Base-by-base conservation (phyloP, 306 rosid species). In the Lotus japonicus region DNA sequence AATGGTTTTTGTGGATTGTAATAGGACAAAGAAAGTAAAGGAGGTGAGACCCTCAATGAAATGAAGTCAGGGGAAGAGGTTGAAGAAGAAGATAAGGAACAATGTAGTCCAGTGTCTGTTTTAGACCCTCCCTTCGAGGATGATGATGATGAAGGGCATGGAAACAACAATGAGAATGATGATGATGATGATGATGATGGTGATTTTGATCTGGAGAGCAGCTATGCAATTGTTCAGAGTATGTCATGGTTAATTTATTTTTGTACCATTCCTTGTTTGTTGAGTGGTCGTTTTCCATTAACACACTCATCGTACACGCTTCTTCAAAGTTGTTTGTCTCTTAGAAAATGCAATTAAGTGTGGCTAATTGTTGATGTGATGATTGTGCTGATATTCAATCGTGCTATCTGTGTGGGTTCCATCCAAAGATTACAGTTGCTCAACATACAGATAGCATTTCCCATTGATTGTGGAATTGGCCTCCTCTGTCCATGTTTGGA, bases 31-130 rank as follows among this genome's bases (percentile, higher is more conserved):
- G 83, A 63, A 38, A 77, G 67, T 33, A 71, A 69, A 1, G 78
- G 52, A 64, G 60, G 6, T 9, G 87, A 77, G 78, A 69, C 74
- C 19, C 35, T 71, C 21, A 53, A 82, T 38, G 79, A 82, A 62
- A 68, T 79, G 19, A 66, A 73, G 46, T 55, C 79, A 58, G 89
- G 76, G 36, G 90, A 82, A 39, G 85, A 80, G 70, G 91, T 80
- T 70, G 92, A 89, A 53, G 99, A 89, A 53, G 99, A 95, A 67
- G 97, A 95, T 70, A 90, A 95, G 66, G 99, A 95, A 69, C 99
- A 88, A 54, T 82, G 84, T 68, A 95, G 99, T 71, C 99, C 99
- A 1, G 97, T 95, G n/a, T 90, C 91, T 6, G 89, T 95, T 12
- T 80, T 95, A 83, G 97, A 95, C 77, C 96, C 96, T 72, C 92